Conservation (phyloP, 768 basidiomycete species). For the Lentinula sp. region DNA sequence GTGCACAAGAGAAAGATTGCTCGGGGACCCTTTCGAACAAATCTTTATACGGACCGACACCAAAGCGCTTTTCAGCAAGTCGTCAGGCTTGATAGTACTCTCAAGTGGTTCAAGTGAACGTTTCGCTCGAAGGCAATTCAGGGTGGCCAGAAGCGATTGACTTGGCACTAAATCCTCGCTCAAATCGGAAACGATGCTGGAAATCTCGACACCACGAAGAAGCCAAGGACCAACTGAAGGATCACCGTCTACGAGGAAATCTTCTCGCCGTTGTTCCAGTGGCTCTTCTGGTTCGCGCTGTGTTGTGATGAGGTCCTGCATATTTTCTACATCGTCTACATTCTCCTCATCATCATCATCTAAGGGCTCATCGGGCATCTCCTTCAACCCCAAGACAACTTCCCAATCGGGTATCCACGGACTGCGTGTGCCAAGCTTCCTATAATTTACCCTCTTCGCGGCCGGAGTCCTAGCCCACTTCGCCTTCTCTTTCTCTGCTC, state of each 20-base stretch:
- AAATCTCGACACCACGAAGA: conserved; percentile 50
- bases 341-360: conserved; percentile 14
- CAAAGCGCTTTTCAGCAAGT: conserved; percentile 55
- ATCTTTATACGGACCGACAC: conserved; percentile 61
- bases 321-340: background rate
- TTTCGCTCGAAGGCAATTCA: conserved; percentile 58
- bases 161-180: conserved; percentile 32
- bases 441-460: conserved; percentile 77
- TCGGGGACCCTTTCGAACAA: conserved; percentile 63
- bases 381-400: conserved; percentile 50
- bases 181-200: conserved; percentile 36
- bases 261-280: conserved; percentile 6
- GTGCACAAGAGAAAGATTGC: conserved; percentile 73
- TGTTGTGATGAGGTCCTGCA: conserved; percentile 39
- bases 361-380: conserved; percentile 3
- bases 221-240: conserved; percentile 52
- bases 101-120: conserved; percentile 39
- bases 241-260: conserved; percentile 19
- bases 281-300: conserved; percentile 41
- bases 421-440: conserved; percentile 54
- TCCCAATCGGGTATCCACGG: conserved; percentile 81
- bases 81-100: conserved; percentile 25
- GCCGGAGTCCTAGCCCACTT: conserved; percentile 80
- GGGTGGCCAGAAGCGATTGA: conserved; percentile 39
- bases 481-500: conserved; percentile 47